Conservation (phyloP, 1,284 basidiomycete genomes). For the Kalmanozyma brasiliensis region DNA sequence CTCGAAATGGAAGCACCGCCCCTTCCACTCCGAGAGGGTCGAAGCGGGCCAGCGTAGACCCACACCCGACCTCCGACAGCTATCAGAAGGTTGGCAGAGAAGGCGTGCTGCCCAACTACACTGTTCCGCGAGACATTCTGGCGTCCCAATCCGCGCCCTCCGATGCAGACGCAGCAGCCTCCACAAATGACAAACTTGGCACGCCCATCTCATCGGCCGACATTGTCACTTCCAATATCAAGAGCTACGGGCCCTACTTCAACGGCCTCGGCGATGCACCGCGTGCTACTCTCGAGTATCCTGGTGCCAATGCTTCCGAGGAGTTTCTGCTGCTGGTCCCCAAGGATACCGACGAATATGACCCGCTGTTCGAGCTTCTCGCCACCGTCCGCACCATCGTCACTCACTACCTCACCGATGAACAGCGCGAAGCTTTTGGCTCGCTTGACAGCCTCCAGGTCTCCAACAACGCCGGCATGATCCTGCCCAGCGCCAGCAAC, state of each 20-base stretch:
- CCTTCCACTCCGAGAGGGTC: constrained; percentile 35
- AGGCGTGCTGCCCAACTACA: constrained; percentile 44
- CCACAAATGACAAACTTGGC: not conserved
- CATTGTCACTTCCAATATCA: constrained; percentile 47
- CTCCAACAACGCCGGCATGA: constrained; percentile 54
- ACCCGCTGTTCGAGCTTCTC: constrained; percentile 64
- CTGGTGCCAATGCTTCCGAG: constrained; percentile 49
- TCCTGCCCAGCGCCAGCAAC: constrained; percentile 30
- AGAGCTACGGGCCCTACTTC: constrained; percentile 52
- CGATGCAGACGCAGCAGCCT: not conserved
- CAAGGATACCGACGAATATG: constrained; percentile 64
- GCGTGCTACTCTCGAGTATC: constrained; percentile 55
- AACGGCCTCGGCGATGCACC: constrained; percentile 44
- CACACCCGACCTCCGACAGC: constrained; percentile 33
- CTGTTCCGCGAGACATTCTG: constrained; percentile 44
- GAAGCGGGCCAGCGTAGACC: constrained; percentile 43
- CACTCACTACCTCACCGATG: constrained; percentile 51
- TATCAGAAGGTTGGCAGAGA: constrained; percentile 46
- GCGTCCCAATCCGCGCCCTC: constrained; percentile 5
- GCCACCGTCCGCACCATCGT: constrained; percentile 57
- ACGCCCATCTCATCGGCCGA: constrained; percentile 31
- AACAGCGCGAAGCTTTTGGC: constrained; percentile 54
- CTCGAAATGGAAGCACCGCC: constrained; percentile 15
- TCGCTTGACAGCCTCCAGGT: constrained; percentile 58
- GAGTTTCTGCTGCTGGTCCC: constrained; percentile 58